These are phyloP conservation scores for Drechslerella coelobrocha DNA, from an alignment of 2,329 filamentous ascomycete species.

Conservation along the genomic window DNA sequence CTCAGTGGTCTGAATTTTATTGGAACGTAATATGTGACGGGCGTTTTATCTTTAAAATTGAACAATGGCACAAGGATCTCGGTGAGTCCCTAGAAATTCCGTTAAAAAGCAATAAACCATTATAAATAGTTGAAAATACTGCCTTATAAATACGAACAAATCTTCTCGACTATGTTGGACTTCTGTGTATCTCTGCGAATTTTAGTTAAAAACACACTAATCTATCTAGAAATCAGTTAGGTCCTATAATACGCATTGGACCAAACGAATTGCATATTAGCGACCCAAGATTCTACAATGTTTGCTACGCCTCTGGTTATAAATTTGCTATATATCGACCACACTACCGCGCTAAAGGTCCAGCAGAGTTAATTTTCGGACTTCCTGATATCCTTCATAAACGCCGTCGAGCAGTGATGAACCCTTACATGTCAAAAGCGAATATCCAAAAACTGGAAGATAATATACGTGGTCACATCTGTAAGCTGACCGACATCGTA, in stretches of 20 bases:
- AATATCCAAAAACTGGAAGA: slow-evolving; percentile 1
- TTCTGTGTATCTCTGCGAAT: background rate
- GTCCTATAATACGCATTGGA: slow-evolving; percentile 19
- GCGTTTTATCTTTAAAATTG: background rate
- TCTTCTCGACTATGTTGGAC: too few species aligned
- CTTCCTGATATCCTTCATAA: background rate
- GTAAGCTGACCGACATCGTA: background rate
- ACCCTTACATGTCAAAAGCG: slow-evolving; percentile 3
- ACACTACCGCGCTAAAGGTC: background rate
- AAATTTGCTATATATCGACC: slow-evolving; percentile 2
- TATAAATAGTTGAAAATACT: too few species aligned
- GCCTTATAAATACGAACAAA: too few species aligned
- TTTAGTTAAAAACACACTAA: background rate
- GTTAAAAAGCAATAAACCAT: too few species aligned
- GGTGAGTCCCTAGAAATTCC: too few species aligned
- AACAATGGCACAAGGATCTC: slow-evolving; percentile 14
- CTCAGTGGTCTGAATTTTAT: slow-evolving; percentile 15
- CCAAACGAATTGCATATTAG: slow-evolving; percentile 23
- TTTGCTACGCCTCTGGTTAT: slow-evolving; percentile 7
- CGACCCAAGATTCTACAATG: slow-evolving; percentile 13
- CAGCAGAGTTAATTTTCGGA: background rate
- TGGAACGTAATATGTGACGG: slow-evolving; percentile 10
- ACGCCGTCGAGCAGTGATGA: background rate
- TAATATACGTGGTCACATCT: slow-evolving; percentile 5
- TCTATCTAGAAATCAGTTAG: slow-evolving; percentile 1